Conservation (phyloP, 2,329 filamentous ascomycete genomes). For the Cytospora schulzeri region DNA sequence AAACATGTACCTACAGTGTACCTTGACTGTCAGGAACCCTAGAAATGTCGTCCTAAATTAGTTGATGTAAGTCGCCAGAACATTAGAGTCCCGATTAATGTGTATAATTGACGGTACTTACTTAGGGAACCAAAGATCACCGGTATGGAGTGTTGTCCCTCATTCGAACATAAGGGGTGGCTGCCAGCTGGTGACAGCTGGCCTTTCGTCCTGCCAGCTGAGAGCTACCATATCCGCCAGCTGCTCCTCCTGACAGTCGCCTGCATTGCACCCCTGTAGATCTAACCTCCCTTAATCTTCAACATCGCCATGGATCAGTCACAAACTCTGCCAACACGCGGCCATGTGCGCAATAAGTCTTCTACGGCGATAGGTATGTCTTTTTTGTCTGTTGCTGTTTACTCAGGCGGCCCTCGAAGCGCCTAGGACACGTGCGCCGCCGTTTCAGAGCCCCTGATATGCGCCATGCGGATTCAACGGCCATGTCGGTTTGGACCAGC, state of each 20-base stretch:
- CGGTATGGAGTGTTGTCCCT: no score
- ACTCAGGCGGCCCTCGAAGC: no score
- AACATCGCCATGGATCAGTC: conserved; percentile 29
- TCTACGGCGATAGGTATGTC: conserved; percentile 41
- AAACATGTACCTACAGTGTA: no score
- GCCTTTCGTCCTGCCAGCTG: not conserved
- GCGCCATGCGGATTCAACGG: not conserved
- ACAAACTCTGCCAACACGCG: conserved; percentile 27
- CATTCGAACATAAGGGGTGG: not conserved
- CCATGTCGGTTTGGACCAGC: not conserved
- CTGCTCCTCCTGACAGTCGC: not conserved
- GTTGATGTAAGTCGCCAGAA: no score
- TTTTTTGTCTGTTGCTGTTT: not conserved
- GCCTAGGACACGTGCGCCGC: not conserved
- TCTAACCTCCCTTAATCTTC: conserved; percentile 3
- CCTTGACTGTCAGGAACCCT: no score
- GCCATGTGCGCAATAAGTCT: conserved; percentile 43
- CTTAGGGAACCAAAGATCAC: not conserved
- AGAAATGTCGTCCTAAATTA: no score
- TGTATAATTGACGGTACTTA: no score
- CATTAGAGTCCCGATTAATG: no score
- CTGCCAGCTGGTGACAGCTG: conserved; percentile 1
- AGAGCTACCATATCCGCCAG: not conserved
- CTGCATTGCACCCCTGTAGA: not conserved
- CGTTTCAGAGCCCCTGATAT: not conserved